Base-by-base conservation (phyloP, 306 rosid species). In the Corylus heterophylla region DNA sequence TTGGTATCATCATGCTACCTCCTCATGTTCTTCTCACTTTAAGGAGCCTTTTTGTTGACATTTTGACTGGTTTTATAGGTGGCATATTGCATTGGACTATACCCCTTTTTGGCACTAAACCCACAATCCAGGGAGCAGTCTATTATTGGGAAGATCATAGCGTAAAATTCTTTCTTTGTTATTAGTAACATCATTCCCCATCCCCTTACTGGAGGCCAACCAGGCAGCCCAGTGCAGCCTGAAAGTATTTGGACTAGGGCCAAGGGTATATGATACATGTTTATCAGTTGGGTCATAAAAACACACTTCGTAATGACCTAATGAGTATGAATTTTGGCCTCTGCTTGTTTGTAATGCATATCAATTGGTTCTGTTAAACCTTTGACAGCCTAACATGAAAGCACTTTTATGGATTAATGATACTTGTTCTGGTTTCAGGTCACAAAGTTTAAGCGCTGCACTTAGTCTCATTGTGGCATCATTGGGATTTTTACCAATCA, bases 21-120 rank as follows among this genome's bases (percentile, higher is more conserved):
- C 69, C 59, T 74, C 69, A 54, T 74, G 52, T 78, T 71, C 81
- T 84, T 82, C 74, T 76, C 73, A 50, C 78, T 59, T 66, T 73
- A 1, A 20, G 12, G 54, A 71, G 71, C 68, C 56, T 74, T 74
- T 81, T 56, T 22, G 39, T 69, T 87, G 81, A 54, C 76, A 78
- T 79, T 69, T 77, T 76, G 70, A 62, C 70, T 63, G 77, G 78
- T 75, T 55, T 79, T 79, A 76, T 78, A 95, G 98, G 97, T 93
- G 81, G 85, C 80, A 75, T 90, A 76, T 84, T 92, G 89, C 68
- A 54, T 90, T 67, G 97, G 91, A 61, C 86, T 92, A 49, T 89
- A 92, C 88, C 98, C 98, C n/a, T 95, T 95, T 91, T 81, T 95
- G 90, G 86, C 89, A 8, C 70, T 91, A 75, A 88, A 95, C 83